These are phyloP conservation scores for Zangia roseola DNA, from an alignment of 768 basidiomycete genomes.

Conservation along the genomic window DNA sequence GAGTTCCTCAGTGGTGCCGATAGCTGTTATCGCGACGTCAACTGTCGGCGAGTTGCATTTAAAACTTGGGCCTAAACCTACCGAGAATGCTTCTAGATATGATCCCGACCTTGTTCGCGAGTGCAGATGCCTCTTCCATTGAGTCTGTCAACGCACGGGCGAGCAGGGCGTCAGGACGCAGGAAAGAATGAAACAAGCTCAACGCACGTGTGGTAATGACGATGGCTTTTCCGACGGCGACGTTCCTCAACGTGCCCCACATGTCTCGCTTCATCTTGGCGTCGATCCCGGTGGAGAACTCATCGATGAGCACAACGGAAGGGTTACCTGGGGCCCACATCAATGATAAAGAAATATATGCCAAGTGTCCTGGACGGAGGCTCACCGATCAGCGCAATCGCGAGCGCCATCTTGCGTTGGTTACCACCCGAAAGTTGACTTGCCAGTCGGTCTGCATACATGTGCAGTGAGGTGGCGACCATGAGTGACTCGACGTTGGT, in stretches of 20 bases:
- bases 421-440: slow-evolving; percentile 78
- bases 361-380: no score
- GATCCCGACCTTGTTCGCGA: slow-evolving; percentile 76
- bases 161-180: neutral
- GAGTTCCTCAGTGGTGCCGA: slow-evolving; percentile 64
- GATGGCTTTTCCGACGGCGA: slow-evolving; percentile 66
- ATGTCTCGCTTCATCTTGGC: slow-evolving; percentile 83
- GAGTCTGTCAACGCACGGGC: slow-evolving; percentile 47
- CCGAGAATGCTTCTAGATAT: slow-evolving; percentile 69
- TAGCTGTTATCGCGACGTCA: slow-evolving; percentile 38
- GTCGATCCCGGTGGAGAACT: slow-evolving; percentile 82
- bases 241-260: slow-evolving; percentile 70
- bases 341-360: neutral
- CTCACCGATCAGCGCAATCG: slow-evolving; percentile 71
- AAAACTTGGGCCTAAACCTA: slow-evolving; percentile 31
- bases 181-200: neutral
- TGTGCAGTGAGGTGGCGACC: slow-evolving; percentile 51
- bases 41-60: no score
- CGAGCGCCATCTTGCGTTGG: slow-evolving; percentile 71
- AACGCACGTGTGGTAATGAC: slow-evolving; percentile 68
- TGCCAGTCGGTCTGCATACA: slow-evolving; percentile 69
- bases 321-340: slow-evolving; percentile 56
- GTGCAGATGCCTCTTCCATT: slow-evolving; percentile 81
- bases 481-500: slow-evolving; percentile 58
- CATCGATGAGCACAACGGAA: slow-evolving; percentile 75